Conservation (phyloP, 2,329 filamentous ascomycete species). For the Cylindrodendrum hubeiense region DNA sequence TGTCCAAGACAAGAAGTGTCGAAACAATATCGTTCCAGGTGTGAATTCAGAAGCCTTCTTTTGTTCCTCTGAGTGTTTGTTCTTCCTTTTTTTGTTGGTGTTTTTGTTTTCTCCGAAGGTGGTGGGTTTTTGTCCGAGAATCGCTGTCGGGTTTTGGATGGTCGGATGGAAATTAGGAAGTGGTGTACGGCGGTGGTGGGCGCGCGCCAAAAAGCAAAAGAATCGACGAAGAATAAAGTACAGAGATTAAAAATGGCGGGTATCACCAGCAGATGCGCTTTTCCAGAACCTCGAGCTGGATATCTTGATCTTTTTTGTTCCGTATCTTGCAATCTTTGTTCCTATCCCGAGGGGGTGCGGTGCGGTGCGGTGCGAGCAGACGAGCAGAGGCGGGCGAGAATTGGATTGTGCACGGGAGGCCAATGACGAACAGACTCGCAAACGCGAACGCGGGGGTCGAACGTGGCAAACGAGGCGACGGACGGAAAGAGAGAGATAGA, state of each 20-base stretch:
- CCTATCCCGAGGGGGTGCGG: slow-evolving; percentile 12
- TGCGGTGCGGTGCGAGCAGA: slow-evolving; percentile 30
- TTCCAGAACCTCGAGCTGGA: slow-evolving; percentile 40
- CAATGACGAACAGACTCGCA: slow-evolving; percentile 38
- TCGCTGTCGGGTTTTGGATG: slow-evolving; percentile 40
- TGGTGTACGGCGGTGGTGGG: slow-evolving; percentile 26
- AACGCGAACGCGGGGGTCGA: slow-evolving; percentile 35
- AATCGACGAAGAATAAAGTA: slow-evolving; percentile 46
- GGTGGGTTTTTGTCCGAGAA: slow-evolving; percentile 33
- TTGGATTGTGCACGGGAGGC: slow-evolving; percentile 12
- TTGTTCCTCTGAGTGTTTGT: slow-evolving; percentile 39
- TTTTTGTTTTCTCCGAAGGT: slow-evolving; percentile 34
- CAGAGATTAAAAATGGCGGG: slow-evolving; percentile 43
- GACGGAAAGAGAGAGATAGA: slow-evolving; percentile 44
- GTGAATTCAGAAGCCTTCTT: slow-evolving; percentile 28
- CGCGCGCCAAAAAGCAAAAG: slow-evolving; percentile 40
- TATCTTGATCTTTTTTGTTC: slow-evolving; percentile 39
- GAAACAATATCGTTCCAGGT: slow-evolving; percentile 38
- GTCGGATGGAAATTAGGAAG: slow-evolving; percentile 41
- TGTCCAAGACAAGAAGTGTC: slow-evolving; percentile 37
- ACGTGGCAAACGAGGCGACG: slow-evolving; percentile 45
- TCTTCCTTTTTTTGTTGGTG: slow-evolving; percentile 41
- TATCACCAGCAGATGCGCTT: slow-evolving; percentile 47
- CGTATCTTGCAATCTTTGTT: slow-evolving; percentile 33
- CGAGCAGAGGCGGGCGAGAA: slow-evolving; percentile 23